Evolutionary conservation across 2,329 filamentous ascomycete species (phyloP).

Genomic region (Trichoderma lentiforme): DNA sequence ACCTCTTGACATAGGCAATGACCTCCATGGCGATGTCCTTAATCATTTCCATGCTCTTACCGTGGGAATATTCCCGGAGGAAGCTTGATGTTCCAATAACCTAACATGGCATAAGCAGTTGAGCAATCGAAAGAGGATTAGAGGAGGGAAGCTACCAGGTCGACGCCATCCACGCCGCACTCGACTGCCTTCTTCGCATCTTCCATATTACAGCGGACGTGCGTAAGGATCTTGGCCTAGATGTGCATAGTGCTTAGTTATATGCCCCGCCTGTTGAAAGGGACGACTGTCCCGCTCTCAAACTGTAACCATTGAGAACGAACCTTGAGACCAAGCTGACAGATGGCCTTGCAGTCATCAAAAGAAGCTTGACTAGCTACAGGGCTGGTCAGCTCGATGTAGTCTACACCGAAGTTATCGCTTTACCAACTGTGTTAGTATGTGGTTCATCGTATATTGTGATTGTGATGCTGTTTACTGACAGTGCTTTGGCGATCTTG

Average conservation of each 20-base stretch:
- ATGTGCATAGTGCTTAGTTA: not conserved
- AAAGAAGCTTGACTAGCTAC: constrained; percentile 70
- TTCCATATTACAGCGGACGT: not conserved
- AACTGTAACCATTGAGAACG: constrained; percentile 23
- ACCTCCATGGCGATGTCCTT: constrained; percentile 76
- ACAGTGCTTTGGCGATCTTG: too few relatives aligned
- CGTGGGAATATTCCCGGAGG: constrained; percentile 80
- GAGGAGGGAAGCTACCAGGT: constrained; percentile 43
- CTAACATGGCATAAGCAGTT: not conserved
- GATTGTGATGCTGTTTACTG: too few relatives aligned
- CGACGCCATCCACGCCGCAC: constrained; percentile 64
- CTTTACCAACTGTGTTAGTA: not conserved
- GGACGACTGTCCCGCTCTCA: not conserved
- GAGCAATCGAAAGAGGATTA: not conserved
- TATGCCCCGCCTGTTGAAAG: not conserved
- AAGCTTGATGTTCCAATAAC: constrained; percentile 76
- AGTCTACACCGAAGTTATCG: constrained; percentile 49
- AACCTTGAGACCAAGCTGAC: constrained; percentile 78
- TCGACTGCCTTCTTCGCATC: not conserved
- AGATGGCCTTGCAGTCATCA: constrained; percentile 82
- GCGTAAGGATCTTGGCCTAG: not conserved
- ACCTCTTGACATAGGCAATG: constrained; percentile 72
- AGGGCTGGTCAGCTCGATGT: constrained; percentile 73
- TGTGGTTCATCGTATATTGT: too few relatives aligned
- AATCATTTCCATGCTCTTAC: constrained; percentile 81